A percentile compares a stretch with the other conserved stretches of the same genome.
Evolutionary conservation across 192 early-diverging fungal species (phyloP).

Genomic region (Haplosporangium gracile): DNA sequence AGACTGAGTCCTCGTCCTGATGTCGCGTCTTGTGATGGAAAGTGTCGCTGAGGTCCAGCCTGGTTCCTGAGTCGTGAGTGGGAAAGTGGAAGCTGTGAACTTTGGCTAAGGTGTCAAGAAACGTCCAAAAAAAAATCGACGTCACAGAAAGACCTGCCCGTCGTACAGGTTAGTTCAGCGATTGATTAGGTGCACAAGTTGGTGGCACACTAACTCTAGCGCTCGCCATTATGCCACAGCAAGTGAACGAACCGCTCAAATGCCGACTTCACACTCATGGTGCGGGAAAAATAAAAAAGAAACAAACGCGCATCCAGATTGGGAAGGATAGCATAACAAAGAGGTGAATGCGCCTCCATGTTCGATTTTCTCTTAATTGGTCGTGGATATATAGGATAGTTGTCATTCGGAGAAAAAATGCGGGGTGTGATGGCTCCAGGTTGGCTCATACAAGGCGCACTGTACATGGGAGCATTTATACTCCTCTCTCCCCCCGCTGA

Average conservation of each 20-base stretch:
- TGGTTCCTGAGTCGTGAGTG: neutral
- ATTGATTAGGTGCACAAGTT: too few relatives aligned
- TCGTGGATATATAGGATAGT: neutral
- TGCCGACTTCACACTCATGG: too few relatives aligned
- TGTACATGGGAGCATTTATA: neutral
- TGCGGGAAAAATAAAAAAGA: too few relatives aligned
- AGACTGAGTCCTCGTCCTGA: neutral
- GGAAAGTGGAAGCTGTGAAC: neutral
- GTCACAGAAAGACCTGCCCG: neutral
- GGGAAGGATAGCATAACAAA: neutral
- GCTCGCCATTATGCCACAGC: too few relatives aligned
- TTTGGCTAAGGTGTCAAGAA: neutral
- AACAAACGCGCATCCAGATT: neutral
- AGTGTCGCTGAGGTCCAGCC: neutral
- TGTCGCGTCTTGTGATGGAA: neutral
- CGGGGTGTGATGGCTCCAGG: neutral
- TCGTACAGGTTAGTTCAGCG: too few relatives aligned
- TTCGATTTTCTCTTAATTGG: neutral
- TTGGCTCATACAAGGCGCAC: neutral
- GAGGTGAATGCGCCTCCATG: neutral
- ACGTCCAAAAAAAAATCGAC: neutral
- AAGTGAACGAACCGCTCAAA: too few relatives aligned
- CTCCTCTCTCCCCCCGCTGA: neutral
- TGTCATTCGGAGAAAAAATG: neutral
- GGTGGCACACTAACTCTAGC: too few relatives aligned